These are phyloP conservation scores for Fabrea salina DNA, from an alignment of 169 alveolate species.

Conservation along the genomic window DNA sequence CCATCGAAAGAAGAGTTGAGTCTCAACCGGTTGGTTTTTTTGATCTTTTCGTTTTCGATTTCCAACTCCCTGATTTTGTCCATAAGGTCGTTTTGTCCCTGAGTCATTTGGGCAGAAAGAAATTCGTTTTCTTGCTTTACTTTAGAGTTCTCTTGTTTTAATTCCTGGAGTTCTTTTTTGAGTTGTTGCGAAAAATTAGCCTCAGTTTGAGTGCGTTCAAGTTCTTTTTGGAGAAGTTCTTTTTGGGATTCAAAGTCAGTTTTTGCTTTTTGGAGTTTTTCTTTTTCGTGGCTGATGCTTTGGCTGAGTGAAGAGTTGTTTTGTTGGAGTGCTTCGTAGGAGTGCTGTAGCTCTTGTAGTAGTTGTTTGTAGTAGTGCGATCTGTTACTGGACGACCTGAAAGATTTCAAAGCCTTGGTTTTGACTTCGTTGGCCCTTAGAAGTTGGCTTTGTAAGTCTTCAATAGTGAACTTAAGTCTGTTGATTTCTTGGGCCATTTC, in stretches of 20 bases:
- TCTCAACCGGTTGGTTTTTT: background rate
- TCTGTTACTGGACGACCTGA: too few species aligned
- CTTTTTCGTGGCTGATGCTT: too few species aligned
- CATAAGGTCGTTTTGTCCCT: background rate
- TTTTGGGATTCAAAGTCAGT: background rate
- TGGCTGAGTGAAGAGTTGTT: too few species aligned
- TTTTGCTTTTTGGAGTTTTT: too few species aligned
- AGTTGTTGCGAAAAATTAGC: background rate
- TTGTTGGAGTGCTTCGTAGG: too few species aligned
- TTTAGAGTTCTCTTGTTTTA: background rate
- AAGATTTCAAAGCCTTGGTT: too few species aligned
- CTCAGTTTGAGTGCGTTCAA: background rate
- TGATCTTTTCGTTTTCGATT: background rate
- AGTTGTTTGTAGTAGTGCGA: too few species aligned
- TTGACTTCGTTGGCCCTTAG: background rate
- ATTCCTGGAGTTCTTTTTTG: background rate
- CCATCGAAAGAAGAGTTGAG: background rate
- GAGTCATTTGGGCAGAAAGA: background rate
- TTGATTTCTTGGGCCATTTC: background rate
- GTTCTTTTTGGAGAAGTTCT: background rate
- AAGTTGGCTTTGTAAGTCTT: background rate
- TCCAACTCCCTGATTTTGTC: slow-evolving; percentile 6
- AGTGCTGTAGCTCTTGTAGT: too few species aligned
- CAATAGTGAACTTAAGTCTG: background rate
- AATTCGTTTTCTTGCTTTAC: background rate